Evolutionary conservation across 345 rosid species (phyloP), one percentile per base, ranked within the genome.

Genomic region (Gossypioides kirkii): DNA sequence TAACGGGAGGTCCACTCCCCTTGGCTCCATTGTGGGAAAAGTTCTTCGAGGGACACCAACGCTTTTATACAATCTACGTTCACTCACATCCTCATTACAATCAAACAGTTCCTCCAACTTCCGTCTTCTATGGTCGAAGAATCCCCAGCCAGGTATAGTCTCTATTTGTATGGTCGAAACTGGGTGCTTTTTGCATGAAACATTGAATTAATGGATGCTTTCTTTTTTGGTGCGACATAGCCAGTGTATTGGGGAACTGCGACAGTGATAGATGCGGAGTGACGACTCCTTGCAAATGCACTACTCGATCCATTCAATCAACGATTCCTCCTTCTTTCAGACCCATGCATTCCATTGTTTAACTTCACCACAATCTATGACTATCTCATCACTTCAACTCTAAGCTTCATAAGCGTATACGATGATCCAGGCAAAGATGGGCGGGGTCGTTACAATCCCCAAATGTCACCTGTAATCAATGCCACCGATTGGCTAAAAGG

Each of bases 21-120:
- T 78, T 92, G 75, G 88, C 91, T 80, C 86, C 86, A 1, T 49
- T 90, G 79, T 90, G 98, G 96, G 98, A 90, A 71, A 86, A 82
- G 70, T 87, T 89, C 74, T 87, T 92, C 71, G 61, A 84, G 68
- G 91, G 91, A 0, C 81, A 92, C 67, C 58, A 86, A 74, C 89
- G 89, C 25, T 72, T 84, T 28, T 90, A 85, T 78, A 83, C 96
- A 16, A 84, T 92, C 76, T 90, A 90, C 71, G 84, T 91, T 13
- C 98, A 92, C 73, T 74, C 96, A 6, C 84, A 78, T 73, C 98
- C 98, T 66, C 80, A 77, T 26, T 89, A 81, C 67, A 70, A 80
- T 58, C 89, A 83, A 32, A 28, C 80, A 12, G 13, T 78, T 41
- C 84, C 87, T 1, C 69, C 79, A 59, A 77, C 61, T 58, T 87